phyloP scores from a whole-genome alignment of 2,329 filamentous ascomycete species.

The Claviceps arundinis region DNA sequence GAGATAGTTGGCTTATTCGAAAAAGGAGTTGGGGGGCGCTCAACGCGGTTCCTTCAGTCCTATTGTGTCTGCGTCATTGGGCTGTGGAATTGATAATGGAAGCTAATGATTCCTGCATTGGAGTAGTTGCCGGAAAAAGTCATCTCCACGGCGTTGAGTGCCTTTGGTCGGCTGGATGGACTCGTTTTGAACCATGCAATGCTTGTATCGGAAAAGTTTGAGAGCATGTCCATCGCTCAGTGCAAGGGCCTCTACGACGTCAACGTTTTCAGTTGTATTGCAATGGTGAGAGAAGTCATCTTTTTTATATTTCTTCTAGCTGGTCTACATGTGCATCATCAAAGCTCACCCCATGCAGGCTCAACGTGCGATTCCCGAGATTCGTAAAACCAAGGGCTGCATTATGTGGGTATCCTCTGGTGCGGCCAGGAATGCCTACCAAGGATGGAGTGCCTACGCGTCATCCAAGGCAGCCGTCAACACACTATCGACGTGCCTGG shows the following conservation, averaged over 20 bases:
- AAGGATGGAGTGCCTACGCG: slow-evolving; percentile 69
- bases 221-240: slow-evolving; percentile 51
- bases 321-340: neutral
- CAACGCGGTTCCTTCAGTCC: too few relatives aligned
- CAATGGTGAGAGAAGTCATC: slow-evolving; percentile 33
- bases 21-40: too few relatives aligned
- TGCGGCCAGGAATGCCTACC: slow-evolving; percentile 52
- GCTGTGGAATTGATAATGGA: neutral
- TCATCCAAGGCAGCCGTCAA: slow-evolving; percentile 75
- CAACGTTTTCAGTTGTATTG: slow-evolving; percentile 76
- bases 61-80: too few relatives aligned
- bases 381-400: slow-evolving; percentile 55
- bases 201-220: slow-evolving; percentile 62
- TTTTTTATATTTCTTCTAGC: neutral
- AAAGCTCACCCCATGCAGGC: slow-evolving; percentile 33
- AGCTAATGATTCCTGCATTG: neutral
- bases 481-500: slow-evolving; percentile 60
- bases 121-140: slow-evolving; percentile 43
- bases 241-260: slow-evolving; percentile 69
- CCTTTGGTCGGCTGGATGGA: slow-evolving; percentile 64
- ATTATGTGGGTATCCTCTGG: slow-evolving; percentile 74
- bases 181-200: slow-evolving; percentile 81
- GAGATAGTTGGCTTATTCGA: too few relatives aligned
- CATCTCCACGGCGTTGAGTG: slow-evolving; percentile 48
- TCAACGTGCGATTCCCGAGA: slow-evolving; percentile 53